phyloP scores from a whole-genome alignment of 192 early-diverging fungal species.

The Phycomyces blakesleeanus region DNA sequence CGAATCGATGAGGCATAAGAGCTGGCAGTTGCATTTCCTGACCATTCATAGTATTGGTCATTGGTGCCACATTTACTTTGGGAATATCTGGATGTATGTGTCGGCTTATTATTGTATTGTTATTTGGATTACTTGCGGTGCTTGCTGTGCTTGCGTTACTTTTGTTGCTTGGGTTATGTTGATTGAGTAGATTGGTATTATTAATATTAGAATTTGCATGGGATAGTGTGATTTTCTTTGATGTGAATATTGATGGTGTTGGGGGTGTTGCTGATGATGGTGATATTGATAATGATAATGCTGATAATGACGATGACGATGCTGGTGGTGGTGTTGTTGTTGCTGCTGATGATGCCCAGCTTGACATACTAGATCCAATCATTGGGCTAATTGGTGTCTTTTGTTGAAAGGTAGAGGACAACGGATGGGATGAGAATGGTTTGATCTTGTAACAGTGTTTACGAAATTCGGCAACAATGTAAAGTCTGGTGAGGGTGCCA shows the following conservation, averaged over 20 bases:
- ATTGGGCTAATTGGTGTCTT: neutral
- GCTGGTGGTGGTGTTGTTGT: neutral
- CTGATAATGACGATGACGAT: neutral
- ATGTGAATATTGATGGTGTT: neutral
- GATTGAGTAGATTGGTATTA: neutral
- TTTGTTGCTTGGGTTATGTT: constrained; percentile 11
- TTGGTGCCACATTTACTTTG: constrained; percentile 30
- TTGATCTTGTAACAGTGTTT: constrained; percentile 23
- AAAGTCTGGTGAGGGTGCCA: constrained; percentile 43
- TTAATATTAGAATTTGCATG: neutral
- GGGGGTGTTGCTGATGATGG: neutral
- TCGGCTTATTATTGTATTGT: no score
- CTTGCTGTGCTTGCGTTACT: no score
- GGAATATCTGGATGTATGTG: constrained; percentile 6
- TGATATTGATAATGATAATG: neutral
- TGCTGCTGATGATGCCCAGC: neutral
- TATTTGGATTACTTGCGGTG: neutral
- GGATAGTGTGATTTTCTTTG: neutral
- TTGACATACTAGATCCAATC: neutral
- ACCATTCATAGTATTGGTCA: neutral
- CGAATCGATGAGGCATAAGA: constrained; percentile 1
- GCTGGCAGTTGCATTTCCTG: neutral
- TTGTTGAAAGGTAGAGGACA: neutral
- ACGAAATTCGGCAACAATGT: constrained; percentile 45
- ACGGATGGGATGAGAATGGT: neutral